These are phyloP conservation scores for Trifolium repens DNA, from an alignment of 306 rosid genomes.

Conservation along the genomic window DNA sequence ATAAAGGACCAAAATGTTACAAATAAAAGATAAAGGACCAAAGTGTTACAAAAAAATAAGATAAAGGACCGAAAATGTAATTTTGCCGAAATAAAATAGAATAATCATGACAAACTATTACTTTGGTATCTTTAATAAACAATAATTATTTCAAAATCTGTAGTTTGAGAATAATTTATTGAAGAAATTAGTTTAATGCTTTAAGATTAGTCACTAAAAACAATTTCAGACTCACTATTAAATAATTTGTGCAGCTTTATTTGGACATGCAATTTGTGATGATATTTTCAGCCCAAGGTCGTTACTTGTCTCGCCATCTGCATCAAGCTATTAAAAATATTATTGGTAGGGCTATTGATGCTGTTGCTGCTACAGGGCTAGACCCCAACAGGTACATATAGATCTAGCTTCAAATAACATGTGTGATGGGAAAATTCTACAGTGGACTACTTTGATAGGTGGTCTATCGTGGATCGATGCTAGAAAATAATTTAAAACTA, in stretches of 20 bases:
- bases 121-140: not conserved
- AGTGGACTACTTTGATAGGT: too few species aligned
- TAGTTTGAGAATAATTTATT: not conserved
- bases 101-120: too few species aligned
- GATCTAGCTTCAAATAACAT: not conserved
- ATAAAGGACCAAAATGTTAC: too few species aligned
- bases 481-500: not conserved
- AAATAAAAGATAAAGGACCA: too few species aligned
- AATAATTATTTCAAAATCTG: not conserved
- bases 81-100: slow-evolving; percentile 2
- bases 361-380: slow-evolving; percentile 77
- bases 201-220: not conserved
- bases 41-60: too few species aligned
- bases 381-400: slow-evolving; percentile 81
- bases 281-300: slow-evolving; percentile 87
- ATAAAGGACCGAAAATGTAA: too few species aligned
- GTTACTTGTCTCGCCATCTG: slow-evolving; percentile 79
- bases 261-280: slow-evolving; percentile 96
- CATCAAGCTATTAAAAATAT: slow-evolving; percentile 84
- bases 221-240: slow-evolving; percentile 6
- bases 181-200: not conserved
- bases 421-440: not conserved
- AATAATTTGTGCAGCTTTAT: slow-evolving; percentile 64
- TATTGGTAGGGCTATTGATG: slow-evolving; percentile 72
- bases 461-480: too few species aligned